Evolutionary conservation across 768 basidiomycete species (phyloP), one percentile per base, ranked within the genome.

Genomic region (Fibroporia radiculosa): DNA sequence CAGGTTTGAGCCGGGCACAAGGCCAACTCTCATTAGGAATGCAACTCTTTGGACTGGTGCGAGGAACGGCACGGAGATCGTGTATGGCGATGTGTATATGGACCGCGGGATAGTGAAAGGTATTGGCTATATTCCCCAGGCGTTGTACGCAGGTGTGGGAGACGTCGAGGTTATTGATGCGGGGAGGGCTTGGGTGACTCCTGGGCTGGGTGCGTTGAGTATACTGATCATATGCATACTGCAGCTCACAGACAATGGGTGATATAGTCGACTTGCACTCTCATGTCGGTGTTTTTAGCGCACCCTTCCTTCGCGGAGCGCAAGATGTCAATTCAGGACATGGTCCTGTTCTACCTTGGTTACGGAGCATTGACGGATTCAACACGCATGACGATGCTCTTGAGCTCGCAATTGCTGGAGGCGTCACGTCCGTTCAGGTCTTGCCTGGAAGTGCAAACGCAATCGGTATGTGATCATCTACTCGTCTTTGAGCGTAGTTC

Each of bases 301-400:
- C 73, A 12, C 93, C 93, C 0, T 45, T 22, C 6, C 61, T 78
- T 57, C 36, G 53, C 49, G 73, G 71, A 58, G 45, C 73, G 62
- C 70, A 42, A 47, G 45, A 52, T 56, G 66, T 74, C 12, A 81
- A 84, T 58, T 88, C 87, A 8, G 50, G 48, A 8, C 74, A 85
- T 40, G 84, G 82, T 0, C 75, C 86, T 3, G 71, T 85, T 45
- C 54, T 80, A 26, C 89, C 90, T 1, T 88, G 82, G 80, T 68
- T 97, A 22, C 73, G 90, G 37, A 83, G 77, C 45, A 70, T 92
- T 29, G 93, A 97, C 59, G 89, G 76, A 0, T 73, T 96, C 54
- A 84, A 93, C 59, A 91, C 87, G 1, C 86, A 91, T 48, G 92
- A 93, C 56, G 78, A 81, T 31, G 71, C 82, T 1, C 82, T 82